Percentiles rank a stretch among this genome's conserved stretches.
Conservation (phyloP, 345 rosid genomes). For the Rubroshorea leprosula region DNA sequence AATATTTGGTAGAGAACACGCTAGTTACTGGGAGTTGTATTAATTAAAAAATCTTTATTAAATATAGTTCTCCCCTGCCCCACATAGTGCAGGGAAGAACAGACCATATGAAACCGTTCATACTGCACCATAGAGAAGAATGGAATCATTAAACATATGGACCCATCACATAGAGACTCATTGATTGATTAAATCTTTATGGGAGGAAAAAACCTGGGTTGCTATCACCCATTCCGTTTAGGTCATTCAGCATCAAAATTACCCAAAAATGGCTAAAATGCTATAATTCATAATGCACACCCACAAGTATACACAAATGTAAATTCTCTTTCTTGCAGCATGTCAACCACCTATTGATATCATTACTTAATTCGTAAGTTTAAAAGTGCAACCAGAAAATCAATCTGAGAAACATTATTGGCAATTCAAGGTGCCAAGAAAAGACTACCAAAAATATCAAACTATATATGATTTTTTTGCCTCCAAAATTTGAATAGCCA, state of each 20-base stretch:
- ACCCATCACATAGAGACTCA: slow-evolving; percentile 20
- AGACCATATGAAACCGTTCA: slow-evolving; percentile 21
- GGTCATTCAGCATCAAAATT: slow-evolving; percentile 6
- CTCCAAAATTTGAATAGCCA: background rate
- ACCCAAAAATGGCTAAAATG: background rate
- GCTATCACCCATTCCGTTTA: slow-evolving; percentile 29
- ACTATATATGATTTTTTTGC: background rate
- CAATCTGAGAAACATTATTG: background rate
- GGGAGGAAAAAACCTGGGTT: slow-evolving; percentile 8
- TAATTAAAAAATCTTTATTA: background rate
- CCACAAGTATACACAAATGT: background rate
- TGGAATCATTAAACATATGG: slow-evolving; percentile 23
- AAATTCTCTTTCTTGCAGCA: too few relatives aligned
- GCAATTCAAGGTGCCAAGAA: slow-evolving; percentile 8
- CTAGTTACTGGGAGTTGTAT: slow-evolving; percentile 10
- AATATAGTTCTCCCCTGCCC: slow-evolving; percentile 14
- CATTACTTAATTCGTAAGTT: background rate
- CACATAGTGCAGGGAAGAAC: slow-evolving; percentile 20
- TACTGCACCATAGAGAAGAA: slow-evolving; percentile 19
- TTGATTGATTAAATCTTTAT: background rate
- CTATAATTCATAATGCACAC: background rate
- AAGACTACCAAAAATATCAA: background rate
- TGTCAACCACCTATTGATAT: background rate
- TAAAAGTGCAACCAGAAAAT: background rate
- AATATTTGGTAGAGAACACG: slow-evolving; percentile 17